Evolutionary conservation across 768 basidiomycete genomes (phyloP), one percentile per base, ranked within the genome.

Genomic region (Tylopilus sp.): DNA sequence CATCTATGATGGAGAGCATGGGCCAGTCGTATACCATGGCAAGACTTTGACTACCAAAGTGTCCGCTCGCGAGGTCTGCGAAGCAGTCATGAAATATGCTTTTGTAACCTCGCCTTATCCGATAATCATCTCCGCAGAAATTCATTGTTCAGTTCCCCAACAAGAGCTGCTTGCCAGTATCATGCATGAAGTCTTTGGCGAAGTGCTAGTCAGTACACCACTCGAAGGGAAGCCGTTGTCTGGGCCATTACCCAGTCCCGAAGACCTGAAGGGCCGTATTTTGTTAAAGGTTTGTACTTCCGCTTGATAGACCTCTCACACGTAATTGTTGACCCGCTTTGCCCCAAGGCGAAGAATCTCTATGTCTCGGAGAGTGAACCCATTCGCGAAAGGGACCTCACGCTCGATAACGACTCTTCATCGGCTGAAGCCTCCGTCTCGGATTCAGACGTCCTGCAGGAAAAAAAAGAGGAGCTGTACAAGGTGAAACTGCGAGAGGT

Each of bases 21-120:
- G 88, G 55, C 95, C 95, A 0, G 73, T 89, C 64, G 81, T 98
- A 5, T 94, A 85, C 59, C 95, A 98, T 62, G 91, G 93, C 21
- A 86, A 86, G 50, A 95, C 94, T 0, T 73, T 95, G 40, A 97
- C 94, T 0, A 81, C 84, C 31, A 91, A 89, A 57, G 83, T 97
- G 3, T 72, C 90, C 0, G 76, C 89, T 3, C 82, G 90, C 6
- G 89, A 91, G 45, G 80, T 92, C 41, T 91, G 91, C 64, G 72
- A 79, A 38, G 93, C 93, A 1, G 88, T 98, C 63, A 75, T 76
- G 20, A 89, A 88, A 69, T 98, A 98, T 63, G 94, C 87, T 0
- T 98, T 98, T 62, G 82, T 88, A 38, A 80, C 88, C 1, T 95
- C 91, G 1, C 90, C 91, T 0, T 97, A 93, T 62, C 95, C 95